A percentile compares a stretch with the other conserved stretches of the same genome.
Conservation (phyloP, 352 stramenopile species). For the Phytophthora syringae region DNA sequence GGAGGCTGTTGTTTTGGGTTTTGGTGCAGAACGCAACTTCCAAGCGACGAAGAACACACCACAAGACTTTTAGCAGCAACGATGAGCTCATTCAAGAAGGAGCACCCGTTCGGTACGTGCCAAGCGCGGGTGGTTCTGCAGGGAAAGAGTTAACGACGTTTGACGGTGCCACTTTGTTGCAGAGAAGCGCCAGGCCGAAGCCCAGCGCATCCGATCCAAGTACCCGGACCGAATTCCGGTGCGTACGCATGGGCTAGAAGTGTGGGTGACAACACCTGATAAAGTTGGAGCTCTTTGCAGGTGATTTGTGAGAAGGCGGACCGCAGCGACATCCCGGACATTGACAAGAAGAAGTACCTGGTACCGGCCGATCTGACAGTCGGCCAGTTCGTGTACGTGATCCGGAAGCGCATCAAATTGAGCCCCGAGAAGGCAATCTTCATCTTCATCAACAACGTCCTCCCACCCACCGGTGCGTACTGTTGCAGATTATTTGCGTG, state of each 20-base stretch:
- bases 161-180: constrained; percentile 17
- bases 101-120: constrained; percentile 84
- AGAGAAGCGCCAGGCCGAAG: constrained; percentile 98
- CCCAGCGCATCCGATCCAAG: constrained; percentile 98
- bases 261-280: constrained; percentile 3
- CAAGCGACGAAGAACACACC: constrained; percentile 18
- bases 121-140: neutral
- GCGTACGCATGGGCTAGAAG: no score
- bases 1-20: constrained; percentile 13
- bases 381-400: constrained; percentile 99
- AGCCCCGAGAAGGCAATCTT: constrained; percentile 98
- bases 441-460: constrained; percentile 99
- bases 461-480: constrained; percentile 92
- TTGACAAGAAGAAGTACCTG: constrained; percentile 99
- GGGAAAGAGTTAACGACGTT: constrained; percentile 19
- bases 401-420: constrained; percentile 99
- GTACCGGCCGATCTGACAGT: constrained; percentile 97
- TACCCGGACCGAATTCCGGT: constrained; percentile 99
- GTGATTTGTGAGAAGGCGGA: constrained; percentile 96
- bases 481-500: neutral
- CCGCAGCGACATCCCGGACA: constrained; percentile 98
- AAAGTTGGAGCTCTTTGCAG: constrained; percentile 28
- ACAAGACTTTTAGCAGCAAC: constrained; percentile 17
- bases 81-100: constrained; percentile 93
- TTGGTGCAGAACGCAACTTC: no score